These are phyloP conservation scores for Colletotrichum filicis DNA, from an alignment of 2,329 filamentous ascomycete genomes.

Conservation along the genomic window DNA sequence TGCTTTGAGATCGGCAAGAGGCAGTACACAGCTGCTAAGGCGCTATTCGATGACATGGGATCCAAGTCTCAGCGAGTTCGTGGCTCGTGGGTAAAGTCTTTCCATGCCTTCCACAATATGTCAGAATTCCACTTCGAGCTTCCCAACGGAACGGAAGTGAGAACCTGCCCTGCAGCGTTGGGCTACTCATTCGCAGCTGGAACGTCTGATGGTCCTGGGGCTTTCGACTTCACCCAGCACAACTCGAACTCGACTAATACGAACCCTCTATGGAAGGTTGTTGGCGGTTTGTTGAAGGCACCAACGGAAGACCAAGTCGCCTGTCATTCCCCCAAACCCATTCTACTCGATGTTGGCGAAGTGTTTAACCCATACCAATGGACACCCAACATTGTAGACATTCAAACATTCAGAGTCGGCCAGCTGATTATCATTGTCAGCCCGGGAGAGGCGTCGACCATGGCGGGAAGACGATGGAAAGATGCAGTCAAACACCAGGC, in stretches of 20 bases:
- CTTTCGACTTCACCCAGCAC: constrained; percentile 90
- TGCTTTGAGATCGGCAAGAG: constrained; percentile 79
- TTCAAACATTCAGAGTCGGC: constrained; percentile 85
- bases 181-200: constrained; percentile 92
- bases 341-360: constrained; percentile 88
- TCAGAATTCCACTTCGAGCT: constrained; percentile 77
- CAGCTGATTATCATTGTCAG: constrained; percentile 88
- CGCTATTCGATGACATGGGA: constrained; percentile 45
- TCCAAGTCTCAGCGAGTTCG: constrained; percentile 59
- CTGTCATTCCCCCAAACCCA: constrained; percentile 85
- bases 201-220: constrained; percentile 88
- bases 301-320: constrained; percentile 75
- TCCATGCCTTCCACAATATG: constrained; percentile 87
- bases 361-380: constrained; percentile 81
- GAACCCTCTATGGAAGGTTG: constrained; percentile 82
- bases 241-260: constrained; percentile 75
- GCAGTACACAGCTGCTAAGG: constrained; percentile 71
- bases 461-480: constrained; percentile 90
- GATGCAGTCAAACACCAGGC: constrained; percentile 70
- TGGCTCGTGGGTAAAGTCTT: constrained; percentile 76
- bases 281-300: constrained; percentile 75
- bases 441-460: constrained; percentile 89
- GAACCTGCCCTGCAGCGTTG: constrained; percentile 85
- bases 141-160: constrained; percentile 75
- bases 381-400: constrained; percentile 89